A percentile compares a stretch with the other conserved stretches of the same genome.
These are phyloP conservation scores for Chondrus crispus DNA, from an alignment of 23 red algal genomes.

Conservation along the genomic window DNA sequence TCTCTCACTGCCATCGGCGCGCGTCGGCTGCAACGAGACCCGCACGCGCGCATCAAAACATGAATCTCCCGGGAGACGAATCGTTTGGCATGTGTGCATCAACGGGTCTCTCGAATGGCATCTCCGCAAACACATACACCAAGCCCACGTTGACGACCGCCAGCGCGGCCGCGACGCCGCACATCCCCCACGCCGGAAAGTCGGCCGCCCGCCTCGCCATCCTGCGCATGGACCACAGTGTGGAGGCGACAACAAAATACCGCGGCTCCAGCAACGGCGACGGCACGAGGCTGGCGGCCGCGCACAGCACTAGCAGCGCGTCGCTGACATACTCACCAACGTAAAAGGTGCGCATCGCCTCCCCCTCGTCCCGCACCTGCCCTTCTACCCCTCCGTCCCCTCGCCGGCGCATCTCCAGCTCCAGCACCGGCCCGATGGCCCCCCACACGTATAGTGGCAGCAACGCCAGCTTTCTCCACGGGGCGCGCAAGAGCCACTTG, in stretches of 20 bases:
- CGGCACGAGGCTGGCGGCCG: conserved; percentile 30
- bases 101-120: conserved; percentile 54
- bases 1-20: too few relatives aligned
- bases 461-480: conserved; percentile 14
- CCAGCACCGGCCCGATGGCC: not conserved
- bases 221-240: conserved; percentile 16
- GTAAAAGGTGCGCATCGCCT: too few relatives aligned
- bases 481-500: conserved; percentile 7
- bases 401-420: not conserved
- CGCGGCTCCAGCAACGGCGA: conserved; percentile 68
- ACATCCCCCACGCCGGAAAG: not conserved
- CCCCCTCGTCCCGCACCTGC: too few relatives aligned
- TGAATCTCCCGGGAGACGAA: conserved; percentile 65
- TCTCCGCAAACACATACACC: conserved; percentile 62
- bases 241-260: conserved; percentile 62
- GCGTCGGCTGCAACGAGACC: not conserved
- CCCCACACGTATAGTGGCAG: conserved; percentile 63
- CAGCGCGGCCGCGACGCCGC: not conserved
- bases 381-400: not conserved
- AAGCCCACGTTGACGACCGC: conserved; percentile 43
- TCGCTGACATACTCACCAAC: not conserved
- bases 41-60: too few relatives aligned
- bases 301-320: not conserved
- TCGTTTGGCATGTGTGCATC: conserved; percentile 76
- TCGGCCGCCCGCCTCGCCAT: not conserved